Percentiles rank a stretch among this genome's conserved stretches.
Conservation (phyloP, 805 yeast genomes). For the Spencermartinsiella europaea region DNA sequence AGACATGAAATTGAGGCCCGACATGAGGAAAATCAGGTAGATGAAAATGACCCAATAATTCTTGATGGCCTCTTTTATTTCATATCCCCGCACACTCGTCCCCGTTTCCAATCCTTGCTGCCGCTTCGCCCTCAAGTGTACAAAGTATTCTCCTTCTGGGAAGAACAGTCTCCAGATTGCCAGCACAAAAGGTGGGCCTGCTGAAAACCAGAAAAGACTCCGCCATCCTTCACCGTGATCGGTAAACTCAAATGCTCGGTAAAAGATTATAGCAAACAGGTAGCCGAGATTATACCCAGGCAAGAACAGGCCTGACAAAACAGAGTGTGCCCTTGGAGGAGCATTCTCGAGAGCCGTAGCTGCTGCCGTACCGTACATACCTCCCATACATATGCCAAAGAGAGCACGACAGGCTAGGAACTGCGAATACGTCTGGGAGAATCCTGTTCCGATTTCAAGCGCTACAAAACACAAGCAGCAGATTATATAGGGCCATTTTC, state of each 20-base stretch:
- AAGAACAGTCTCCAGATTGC: conserved; percentile 51
- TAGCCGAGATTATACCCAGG: conserved; percentile 77
- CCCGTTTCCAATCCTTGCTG: conserved; percentile 19
- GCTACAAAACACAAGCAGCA: conserved; percentile 48
- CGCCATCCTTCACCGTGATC: conserved; percentile 59
- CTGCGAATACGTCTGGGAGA: conserved; percentile 50
- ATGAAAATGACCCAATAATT: conserved; percentile 55
- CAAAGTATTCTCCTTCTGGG: conserved; percentile 55
- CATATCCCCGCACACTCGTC: background rate
- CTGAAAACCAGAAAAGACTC: conserved; percentile 63
- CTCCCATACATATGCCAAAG: conserved; percentile 72
- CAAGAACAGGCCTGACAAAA: conserved; percentile 64
- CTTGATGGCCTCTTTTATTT: conserved; percentile 30
- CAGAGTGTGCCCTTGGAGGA: conserved; percentile 54
- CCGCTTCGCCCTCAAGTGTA: conserved; percentile 24
- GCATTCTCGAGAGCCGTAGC: conserved; percentile 63
- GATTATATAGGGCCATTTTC: conserved; percentile 57
- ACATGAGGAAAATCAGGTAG: conserved; percentile 55
- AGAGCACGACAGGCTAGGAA: conserved; percentile 57
- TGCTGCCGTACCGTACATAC: conserved; percentile 58
- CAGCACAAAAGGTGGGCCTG: conserved; percentile 58
- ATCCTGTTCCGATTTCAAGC: conserved; percentile 64
- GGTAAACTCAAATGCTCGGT: conserved; percentile 49
- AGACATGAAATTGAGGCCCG: conserved; percentile 64
- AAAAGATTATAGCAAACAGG: conserved; percentile 56